A percentile compares a stretch with the other conserved stretches of the same genome.
Conservation (phyloP, 371 early-diverging fungal genomes). For the Batkoa obscura region DNA sequence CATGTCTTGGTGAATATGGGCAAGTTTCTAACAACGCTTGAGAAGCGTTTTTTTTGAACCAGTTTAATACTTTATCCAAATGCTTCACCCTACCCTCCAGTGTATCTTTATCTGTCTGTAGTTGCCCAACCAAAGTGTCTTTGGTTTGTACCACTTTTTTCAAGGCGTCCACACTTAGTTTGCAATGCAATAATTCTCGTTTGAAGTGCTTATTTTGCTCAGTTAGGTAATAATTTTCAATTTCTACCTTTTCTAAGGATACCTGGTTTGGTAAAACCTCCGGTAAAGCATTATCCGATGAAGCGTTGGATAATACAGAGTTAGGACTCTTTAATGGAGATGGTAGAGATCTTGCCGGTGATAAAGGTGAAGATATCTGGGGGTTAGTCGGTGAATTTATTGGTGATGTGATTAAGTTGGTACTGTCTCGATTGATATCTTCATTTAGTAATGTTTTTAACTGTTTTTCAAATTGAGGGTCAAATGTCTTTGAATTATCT, state of each 20-base stretch:
- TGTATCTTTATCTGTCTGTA: not conserved
- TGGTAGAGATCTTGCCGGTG: too few relatives aligned
- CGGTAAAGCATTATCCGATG: not conserved
- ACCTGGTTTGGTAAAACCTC: too few relatives aligned
- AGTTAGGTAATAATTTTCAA: not conserved
- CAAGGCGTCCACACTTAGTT: not conserved
- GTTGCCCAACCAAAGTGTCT: not conserved
- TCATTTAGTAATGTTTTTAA: too few relatives aligned
- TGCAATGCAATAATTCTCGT: not conserved
- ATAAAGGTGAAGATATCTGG: too few relatives aligned
- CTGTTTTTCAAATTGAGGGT: too few relatives aligned
- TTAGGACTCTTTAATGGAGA: too few relatives aligned
- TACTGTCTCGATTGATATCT: too few relatives aligned
- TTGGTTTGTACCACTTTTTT: not conserved
- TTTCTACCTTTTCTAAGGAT: not conserved
- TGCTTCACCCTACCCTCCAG: not conserved
- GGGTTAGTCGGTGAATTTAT: too few relatives aligned
- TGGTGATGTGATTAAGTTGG: too few relatives aligned
- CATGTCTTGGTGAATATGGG: not conserved
- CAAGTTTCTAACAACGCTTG: not conserved
- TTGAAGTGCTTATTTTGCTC: not conserved
- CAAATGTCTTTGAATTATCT: too few relatives aligned
- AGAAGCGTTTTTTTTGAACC: not conserved
- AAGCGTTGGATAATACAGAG: not conserved
- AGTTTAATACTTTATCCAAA: not conserved